These are phyloP conservation scores for Hericium alpestre DNA, from an alignment of 768 basidiomycete species.

Conservation along the genomic window DNA sequence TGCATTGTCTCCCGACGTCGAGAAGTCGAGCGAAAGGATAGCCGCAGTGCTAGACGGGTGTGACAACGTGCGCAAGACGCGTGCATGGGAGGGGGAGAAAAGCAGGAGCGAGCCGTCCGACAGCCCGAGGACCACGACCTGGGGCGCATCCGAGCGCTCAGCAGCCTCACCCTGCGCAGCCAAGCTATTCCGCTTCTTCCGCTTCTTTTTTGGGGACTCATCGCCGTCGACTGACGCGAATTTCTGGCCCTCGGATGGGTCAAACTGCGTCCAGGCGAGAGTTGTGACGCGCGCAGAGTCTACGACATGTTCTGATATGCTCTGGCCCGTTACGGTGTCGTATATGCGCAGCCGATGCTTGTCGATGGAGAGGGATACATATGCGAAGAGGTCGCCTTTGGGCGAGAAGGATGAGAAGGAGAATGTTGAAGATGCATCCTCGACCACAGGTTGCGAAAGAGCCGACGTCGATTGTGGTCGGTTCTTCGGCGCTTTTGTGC, in stretches of 20 bases:
- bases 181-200: conserved; percentile 32
- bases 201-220: conserved; percentile 39
- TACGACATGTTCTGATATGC: conserved; percentile 46
- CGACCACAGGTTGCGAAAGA: conserved; percentile 45
- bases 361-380: conserved; percentile 56
- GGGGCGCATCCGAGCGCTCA: conserved; percentile 20
- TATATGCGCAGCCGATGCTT: conserved; percentile 63
- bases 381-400: conserved; percentile 44
- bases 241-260: conserved; percentile 17
- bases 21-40: conserved; percentile 37
- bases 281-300: conserved; percentile 46
- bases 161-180: conserved; percentile 19
- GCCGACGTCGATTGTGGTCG: conserved; percentile 43
- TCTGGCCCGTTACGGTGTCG: conserved; percentile 42
- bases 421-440: conserved; percentile 32
- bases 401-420: conserved; percentile 51
- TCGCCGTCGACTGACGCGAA: conserved; percentile 18
- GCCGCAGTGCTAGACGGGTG: conserved; percentile 44
- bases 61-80: conserved; percentile 43
- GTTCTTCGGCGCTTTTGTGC: conserved; percentile 40
- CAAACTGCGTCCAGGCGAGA: conserved; percentile 39
- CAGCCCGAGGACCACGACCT: conserved; percentile 47
- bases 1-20: conserved; percentile 19
- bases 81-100: conserved; percentile 53
- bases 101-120: conserved; percentile 48